Evolutionary conservation across 73 alveolate species (phyloP).

Genomic region (Stentor coeruleus): DNA sequence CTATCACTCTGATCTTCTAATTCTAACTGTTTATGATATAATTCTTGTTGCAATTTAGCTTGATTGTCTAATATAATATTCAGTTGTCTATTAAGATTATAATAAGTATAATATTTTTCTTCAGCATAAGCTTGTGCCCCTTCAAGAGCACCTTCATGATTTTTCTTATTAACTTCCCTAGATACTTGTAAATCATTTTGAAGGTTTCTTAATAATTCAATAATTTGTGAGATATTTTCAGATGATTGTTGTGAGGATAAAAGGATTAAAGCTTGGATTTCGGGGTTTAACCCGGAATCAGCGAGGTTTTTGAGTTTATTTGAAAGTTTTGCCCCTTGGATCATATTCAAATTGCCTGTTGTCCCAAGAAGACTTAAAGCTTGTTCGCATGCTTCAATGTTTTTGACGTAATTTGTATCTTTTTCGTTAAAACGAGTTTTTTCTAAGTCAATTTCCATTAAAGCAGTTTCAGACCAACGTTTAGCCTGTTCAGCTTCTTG

Average conservation of each 20-base stretch:
- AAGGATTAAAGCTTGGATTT: not conserved
- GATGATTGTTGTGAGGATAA: not conserved
- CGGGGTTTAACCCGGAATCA: not conserved
- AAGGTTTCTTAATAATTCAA: not conserved
- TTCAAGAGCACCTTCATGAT: not conserved
- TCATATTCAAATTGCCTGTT: not conserved
- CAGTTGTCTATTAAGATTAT: not conserved
- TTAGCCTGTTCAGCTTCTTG: not conserved
- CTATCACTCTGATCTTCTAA: not conserved
- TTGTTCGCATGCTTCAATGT: not conserved
- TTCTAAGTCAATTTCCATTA: not conserved
- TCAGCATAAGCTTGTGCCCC: constrained; percentile 8
- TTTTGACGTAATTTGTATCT: not conserved
- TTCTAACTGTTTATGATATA: not conserved
- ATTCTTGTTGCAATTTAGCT: not conserved
- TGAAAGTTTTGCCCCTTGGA: not conserved
- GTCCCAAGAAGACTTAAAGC: not conserved
- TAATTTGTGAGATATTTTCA: not conserved
- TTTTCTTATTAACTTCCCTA: not conserved
- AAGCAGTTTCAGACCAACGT: constrained; percentile 9
- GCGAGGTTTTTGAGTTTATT: not conserved
- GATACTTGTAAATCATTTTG: not conserved
- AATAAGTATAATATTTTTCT: not conserved
- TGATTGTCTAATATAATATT: not conserved
- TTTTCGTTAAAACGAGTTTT: not conserved